phyloP scores from a whole-genome alignment of 2,329 filamentous ascomycete species.

The Trichoderma sp. region DNA sequence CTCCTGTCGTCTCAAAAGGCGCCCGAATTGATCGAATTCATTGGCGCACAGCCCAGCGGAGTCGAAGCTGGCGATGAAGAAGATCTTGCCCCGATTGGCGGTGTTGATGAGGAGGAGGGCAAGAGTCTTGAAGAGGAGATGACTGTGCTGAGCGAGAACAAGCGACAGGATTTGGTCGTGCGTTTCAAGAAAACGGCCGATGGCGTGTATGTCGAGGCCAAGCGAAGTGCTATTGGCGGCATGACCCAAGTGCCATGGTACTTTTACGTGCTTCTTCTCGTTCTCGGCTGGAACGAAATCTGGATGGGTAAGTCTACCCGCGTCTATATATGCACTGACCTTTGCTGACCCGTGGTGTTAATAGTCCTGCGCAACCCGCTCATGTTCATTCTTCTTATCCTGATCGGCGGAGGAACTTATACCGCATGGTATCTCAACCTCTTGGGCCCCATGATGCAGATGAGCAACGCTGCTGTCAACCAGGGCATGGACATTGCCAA shows the following conservation, averaged over 20 bases:
- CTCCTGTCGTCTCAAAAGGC: constrained; percentile 73
- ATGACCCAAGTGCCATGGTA: constrained; percentile 93
- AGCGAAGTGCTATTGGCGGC: constrained; percentile 92
- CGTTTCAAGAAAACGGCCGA: constrained; percentile 99
- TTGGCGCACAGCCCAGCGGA: constrained; percentile 75
- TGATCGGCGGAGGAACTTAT: constrained; percentile 77
- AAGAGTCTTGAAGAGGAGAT: constrained; percentile 96
- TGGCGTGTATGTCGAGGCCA: constrained; percentile 96
- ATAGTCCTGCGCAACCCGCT: constrained; percentile 89
- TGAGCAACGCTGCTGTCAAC: constrained; percentile 83
- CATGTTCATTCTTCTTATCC: constrained; percentile 85
- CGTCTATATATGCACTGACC: constrained; percentile 44
- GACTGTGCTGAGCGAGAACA: constrained; percentile 87
- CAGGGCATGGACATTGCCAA: constrained; percentile 93
- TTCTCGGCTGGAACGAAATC: constrained; percentile 98
- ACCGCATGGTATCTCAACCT: constrained; percentile 92
- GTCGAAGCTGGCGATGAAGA: constrained; percentile 86
- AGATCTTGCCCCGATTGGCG: constrained; percentile 84
- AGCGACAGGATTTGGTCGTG: constrained; percentile 87
- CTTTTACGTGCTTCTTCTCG: constrained; percentile 87
- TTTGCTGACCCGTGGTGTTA: not conserved
- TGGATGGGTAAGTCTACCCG: constrained; percentile 67
- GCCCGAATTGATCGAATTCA: constrained; percentile 82
- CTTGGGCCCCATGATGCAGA: constrained; percentile 93
- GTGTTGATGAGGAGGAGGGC: constrained; percentile 91